Base-by-base conservation (phyloP, 805 yeast species). In the Cyberlindnera galapagoensis region DNA sequence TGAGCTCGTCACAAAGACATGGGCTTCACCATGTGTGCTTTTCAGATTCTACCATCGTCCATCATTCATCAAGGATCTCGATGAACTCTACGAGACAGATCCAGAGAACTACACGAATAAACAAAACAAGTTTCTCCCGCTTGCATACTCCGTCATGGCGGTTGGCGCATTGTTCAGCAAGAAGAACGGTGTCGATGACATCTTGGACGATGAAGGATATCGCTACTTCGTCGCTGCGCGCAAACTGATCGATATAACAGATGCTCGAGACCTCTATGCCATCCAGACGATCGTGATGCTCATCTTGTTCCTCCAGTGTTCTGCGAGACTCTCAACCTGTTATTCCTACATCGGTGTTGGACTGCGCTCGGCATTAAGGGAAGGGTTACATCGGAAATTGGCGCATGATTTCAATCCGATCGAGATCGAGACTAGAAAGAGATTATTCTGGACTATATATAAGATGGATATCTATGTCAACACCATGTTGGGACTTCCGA, bases 291-390 rank as follows among this genome's bases (percentile, higher is more conserved):
- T 86, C 34, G 85, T 87, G 21, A 84, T 85, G 88, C 65, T 87
- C 69, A 78, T 84, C 15, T 65, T 86, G 42, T 87, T 84, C 56
- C 59, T 87, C 30, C 95, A 87, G 57, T 85, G 94, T 50, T 80
- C 94, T 4, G 95, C 95, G 0, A 68, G 92, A 42, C 63, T 87
- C 35, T 78, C 90, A 1, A 81, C 94, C 1, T 85, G 95, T 54
- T 86, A 87, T 54, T 79, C 94, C 0, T 87, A 85, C 54, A 82
- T 86, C 40, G 95, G 96, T 7, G 78, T 85, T 33, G 96, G 94
- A 0, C 57, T 86, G 28, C 63, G 95, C 50, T 76, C 88, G 16
- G 90, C 94, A 0, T 55, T 86, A 27, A 70, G 87, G 43, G 86
- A 84, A 44, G 95, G 95, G 0, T 60, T 85, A 13, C 95, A 87